Evolutionary conservation across 345 rosid genomes (phyloP), one percentile per base, ranked within the genome.

Genomic region (Bruguiera sexangula): DNA sequence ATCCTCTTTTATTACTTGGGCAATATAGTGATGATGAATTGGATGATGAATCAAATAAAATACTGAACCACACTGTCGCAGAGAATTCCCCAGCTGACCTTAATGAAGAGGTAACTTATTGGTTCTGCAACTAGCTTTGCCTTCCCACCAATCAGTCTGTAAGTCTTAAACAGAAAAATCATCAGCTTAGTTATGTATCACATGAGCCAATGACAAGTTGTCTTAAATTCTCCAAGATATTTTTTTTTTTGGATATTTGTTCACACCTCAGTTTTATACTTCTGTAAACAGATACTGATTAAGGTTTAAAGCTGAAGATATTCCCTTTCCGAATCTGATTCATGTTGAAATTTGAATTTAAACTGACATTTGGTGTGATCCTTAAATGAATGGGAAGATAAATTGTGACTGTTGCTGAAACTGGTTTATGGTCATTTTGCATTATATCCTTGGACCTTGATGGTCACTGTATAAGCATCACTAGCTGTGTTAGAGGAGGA

Each of bases 11-110:
- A 62, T 82, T 95, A 71, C 97, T 95, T 66, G 98, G 94, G 62
- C 99, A 90, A 66, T 95, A 95, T 69, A 92, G 96, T 59, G 97
- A 92, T 76, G 98, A 87, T 77, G 99, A 95, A 39, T 62, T 82
- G 68, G 91, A 92, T 51, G 91, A 87, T 37, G 87, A 83, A 46
- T 69, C 76, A 19, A 81, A 59, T 78, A 65, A 69, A 63, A 78
- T 36, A 55, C 68, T 60, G 53, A 76, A 65, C 59, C 51, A 65
- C 68, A 76, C 71, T 66, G 61, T 68, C 71, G 74, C 63, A 6
- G 84, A 81, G 60, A 80, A 69, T 77, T 69, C 85, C 31, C 29
- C 76, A 59, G 75, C 73, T 63, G 79, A 71, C 34, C 74, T 66
- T 62, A 71, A 26, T 48, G 87, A 80, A 60, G 81, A 81, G 99